These are phyloP conservation scores for Nemania sp. DNA, from an alignment of 2,329 filamentous ascomycete genomes.

Conservation along the genomic window DNA sequence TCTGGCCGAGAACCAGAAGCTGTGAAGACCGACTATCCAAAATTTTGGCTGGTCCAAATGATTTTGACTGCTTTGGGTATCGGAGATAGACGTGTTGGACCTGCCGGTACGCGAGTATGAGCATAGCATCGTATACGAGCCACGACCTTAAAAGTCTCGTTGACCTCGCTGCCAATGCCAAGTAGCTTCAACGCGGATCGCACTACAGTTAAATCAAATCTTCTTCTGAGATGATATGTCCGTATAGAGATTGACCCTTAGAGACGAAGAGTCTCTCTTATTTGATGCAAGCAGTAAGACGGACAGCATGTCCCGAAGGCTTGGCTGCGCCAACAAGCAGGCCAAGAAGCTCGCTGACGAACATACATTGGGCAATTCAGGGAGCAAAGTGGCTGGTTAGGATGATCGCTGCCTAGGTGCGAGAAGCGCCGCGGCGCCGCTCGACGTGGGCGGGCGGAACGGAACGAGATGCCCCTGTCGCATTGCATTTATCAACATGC, in stretches of 20 bases:
- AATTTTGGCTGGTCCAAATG: neutral
- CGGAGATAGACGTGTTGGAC: no score
- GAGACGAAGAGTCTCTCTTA: slow-evolving; percentile 11
- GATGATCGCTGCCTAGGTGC: slow-evolving; percentile 22
- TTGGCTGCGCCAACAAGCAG: slow-evolving; percentile 24
- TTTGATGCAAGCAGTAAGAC: slow-evolving; percentile 26
- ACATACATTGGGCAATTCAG: slow-evolving; percentile 12
- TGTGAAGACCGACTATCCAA: neutral
- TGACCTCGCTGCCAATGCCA: slow-evolving; percentile 8
- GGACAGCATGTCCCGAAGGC: slow-evolving; percentile 25
- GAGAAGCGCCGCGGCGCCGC: slow-evolving; percentile 16
- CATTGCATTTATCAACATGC: slow-evolving; percentile 24
- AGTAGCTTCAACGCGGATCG: slow-evolving; percentile 8
- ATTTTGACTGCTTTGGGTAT: no score
- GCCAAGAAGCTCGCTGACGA: slow-evolving; percentile 20
- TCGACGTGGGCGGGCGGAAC: slow-evolving; percentile 21
- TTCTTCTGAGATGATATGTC: neutral
- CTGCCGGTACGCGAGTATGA: slow-evolving; percentile 3
- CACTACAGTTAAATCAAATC: slow-evolving; percentile 18
- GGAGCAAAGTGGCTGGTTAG: slow-evolving; percentile 19
- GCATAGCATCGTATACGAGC: slow-evolving; percentile 2
- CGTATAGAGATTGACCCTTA: slow-evolving; percentile 2
- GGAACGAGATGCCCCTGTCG: slow-evolving; percentile 24
- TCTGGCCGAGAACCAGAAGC: neutral
- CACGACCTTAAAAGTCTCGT: slow-evolving; percentile 1